Percentiles rank a stretch among this genome's conserved stretches.
Conservation (phyloP, 148 eudicot genomes). For the Diospyros kaki region DNA sequence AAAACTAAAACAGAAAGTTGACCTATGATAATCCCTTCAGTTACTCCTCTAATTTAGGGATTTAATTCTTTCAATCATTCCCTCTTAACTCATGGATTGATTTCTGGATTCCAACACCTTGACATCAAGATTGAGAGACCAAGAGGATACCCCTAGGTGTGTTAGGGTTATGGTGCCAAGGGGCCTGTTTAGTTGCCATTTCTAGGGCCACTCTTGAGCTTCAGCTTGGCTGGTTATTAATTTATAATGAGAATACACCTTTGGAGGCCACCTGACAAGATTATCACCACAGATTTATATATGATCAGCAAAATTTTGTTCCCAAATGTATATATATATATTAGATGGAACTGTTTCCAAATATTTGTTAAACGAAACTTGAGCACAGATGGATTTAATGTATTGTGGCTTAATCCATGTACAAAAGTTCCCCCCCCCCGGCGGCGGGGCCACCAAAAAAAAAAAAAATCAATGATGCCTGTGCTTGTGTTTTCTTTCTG, state of each 20-base stretch:
- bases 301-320: background rate
- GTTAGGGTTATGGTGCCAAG: too few relatives aligned
- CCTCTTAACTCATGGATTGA: too few relatives aligned
- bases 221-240: background rate
- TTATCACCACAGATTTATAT: background rate
- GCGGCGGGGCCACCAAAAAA: too few relatives aligned
- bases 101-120: background rate
- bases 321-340: too few relatives aligned
- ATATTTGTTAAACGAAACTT: background rate
- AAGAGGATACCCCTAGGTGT: background rate
- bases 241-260: background rate
- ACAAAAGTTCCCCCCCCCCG: too few relatives aligned
- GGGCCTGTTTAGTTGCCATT: background rate
- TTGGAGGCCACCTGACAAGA: background rate
- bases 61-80: too few relatives aligned
- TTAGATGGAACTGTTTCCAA: too few relatives aligned
- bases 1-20: too few relatives aligned
- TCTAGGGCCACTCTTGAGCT: background rate
- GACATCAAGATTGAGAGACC: background rate
- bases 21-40: too few relatives aligned
- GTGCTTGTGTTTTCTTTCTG: background rate
- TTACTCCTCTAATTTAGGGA: too few relatives aligned
- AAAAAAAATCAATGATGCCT: too few relatives aligned
- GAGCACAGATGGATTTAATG: background rate
- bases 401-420: background rate